Evolutionary conservation across 768 basidiomycete genomes (phyloP).

Genomic region (Strobilomyces dryophilus): DNA sequence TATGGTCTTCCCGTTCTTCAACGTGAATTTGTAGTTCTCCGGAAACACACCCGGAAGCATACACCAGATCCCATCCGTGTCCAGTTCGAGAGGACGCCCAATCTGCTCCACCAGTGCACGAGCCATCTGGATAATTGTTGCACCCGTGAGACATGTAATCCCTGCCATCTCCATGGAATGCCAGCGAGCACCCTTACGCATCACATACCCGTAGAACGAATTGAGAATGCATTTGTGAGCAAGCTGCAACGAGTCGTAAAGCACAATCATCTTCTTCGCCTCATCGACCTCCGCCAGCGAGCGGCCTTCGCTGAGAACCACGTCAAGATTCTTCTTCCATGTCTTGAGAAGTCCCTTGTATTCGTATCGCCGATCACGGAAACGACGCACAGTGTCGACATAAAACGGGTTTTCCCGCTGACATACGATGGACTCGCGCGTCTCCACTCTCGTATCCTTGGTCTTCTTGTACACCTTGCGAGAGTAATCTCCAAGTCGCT

Average conservation of each 20-base stretch:
- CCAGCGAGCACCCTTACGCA: conserved; percentile 99
- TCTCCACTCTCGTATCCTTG: conserved; percentile 95
- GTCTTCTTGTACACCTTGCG: conserved; percentile 98
- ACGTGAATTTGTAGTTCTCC: conserved; percentile 95
- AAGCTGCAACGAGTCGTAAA: conserved; percentile 97
- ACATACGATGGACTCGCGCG: conserved; percentile 91
- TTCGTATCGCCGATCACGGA: conserved; percentile 96
- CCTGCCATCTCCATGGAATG: conserved; percentile 99
- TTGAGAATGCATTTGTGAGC: conserved; percentile 99
- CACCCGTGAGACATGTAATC: conserved; percentile 96
- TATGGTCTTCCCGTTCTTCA: conserved; percentile 82
- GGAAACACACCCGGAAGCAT: conserved; percentile 99
- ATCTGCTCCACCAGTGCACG: conserved; percentile 96
- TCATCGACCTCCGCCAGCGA: conserved; percentile 88
- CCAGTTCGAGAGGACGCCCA: conserved; percentile 92
- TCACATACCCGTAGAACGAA: conserved; percentile 99
- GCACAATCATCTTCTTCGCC: conserved; percentile 97
- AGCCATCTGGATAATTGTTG: conserved; percentile 98
- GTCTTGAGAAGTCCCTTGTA: conserved; percentile 98
- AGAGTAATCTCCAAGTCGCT: conserved; percentile 97
- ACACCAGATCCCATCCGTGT: conserved; percentile 99
- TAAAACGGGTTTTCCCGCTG: conserved; percentile 99
- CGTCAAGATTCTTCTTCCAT: conserved; percentile 98
- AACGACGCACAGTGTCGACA: conserved; percentile 94
- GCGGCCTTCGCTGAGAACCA: conserved; percentile 57